These are phyloP conservation scores for Protomyces pachydermus DNA, from an alignment of 1,139 yeast genomes.

Conservation along the genomic window DNA sequence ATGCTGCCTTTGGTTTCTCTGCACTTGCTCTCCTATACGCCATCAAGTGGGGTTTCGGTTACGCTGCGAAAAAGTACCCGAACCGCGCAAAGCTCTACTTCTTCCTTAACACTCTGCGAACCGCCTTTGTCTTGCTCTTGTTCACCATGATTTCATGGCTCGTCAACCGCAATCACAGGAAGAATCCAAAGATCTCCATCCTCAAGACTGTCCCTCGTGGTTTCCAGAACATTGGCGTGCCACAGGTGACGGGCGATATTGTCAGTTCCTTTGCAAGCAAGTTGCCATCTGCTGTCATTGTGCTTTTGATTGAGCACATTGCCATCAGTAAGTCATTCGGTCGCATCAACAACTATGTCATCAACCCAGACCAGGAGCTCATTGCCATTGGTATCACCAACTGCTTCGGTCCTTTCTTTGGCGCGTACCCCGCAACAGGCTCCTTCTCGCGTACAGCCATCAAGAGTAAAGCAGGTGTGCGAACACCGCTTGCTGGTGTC, in stretches of 20 bases:
- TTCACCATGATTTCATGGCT: constrained; percentile 72
- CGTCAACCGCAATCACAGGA: constrained; percentile 45
- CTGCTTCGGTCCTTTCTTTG: constrained; percentile 82
- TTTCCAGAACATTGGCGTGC: constrained; percentile 67
- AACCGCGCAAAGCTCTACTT: constrained; percentile 55
- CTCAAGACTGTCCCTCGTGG: constrained; percentile 81
- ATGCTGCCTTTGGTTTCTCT: constrained; percentile 86
- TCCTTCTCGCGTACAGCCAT: constrained; percentile 92
- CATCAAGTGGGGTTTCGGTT: constrained; percentile 59
- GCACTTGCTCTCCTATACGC: constrained; percentile 61
- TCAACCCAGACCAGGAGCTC: constrained; percentile 88
- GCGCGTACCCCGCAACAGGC: constrained; percentile 94
- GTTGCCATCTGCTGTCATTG: constrained; percentile 77
- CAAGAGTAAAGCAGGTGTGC: constrained; percentile 91
- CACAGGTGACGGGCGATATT: constrained; percentile 60
- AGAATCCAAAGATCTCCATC: constrained; percentile 50
- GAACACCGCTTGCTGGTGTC: constrained; percentile 89
- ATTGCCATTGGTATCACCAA: constrained; percentile 92
- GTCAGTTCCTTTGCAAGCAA: constrained; percentile 62
- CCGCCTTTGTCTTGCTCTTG: constrained; percentile 72
- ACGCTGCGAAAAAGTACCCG: constrained; percentile 63
- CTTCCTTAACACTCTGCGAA: constrained; percentile 69
- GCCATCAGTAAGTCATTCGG: constrained; percentile 93
- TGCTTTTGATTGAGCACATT: constrained; percentile 82
- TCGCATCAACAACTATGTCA: constrained; percentile 82